These are phyloP conservation scores for Mycena galericulata DNA, from an alignment of 768 basidiomycete genomes.

Conservation along the genomic window DNA sequence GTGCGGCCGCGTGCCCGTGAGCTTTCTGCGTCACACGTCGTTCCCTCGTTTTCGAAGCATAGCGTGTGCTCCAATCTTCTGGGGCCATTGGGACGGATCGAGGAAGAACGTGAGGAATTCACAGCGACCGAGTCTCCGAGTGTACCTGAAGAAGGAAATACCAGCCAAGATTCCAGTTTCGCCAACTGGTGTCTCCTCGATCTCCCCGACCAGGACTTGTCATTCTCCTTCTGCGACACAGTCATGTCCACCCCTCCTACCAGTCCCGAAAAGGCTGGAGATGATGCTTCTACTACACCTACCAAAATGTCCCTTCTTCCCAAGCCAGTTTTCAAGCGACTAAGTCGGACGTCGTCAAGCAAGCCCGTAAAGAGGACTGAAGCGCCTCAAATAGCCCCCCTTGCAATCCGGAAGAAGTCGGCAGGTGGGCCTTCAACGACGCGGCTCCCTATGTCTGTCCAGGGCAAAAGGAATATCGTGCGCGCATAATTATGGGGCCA, in stretches of 20 bases:
- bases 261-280: slow-evolving; percentile 1
- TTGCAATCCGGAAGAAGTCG: slow-evolving; percentile 24
- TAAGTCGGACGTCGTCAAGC: slow-evolving; percentile 37
- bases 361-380: slow-evolving; percentile 13
- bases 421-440: slow-evolving; percentile 15
- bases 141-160: neutral
- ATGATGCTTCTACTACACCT: slow-evolving; percentile 2
- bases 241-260: slow-evolving; percentile 4
- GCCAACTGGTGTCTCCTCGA: slow-evolving; percentile 28
- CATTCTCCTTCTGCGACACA: slow-evolving; percentile 17
- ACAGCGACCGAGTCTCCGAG: neutral
- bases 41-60: slow-evolving; percentile 36
- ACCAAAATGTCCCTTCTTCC: slow-evolving; percentile 39
- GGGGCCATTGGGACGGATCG: slow-evolving; percentile 34
- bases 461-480: slow-evolving; percentile 14
- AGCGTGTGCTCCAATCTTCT: slow-evolving; percentile 32
- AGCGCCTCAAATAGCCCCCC: slow-evolving; percentile 8
- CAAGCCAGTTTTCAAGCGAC: slow-evolving; percentile 38
- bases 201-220: slow-evolving; percentile 23
- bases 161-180: slow-evolving; percentile 20
- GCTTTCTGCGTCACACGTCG: slow-evolving; percentile 28
- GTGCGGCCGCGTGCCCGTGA: slow-evolving; percentile 18
- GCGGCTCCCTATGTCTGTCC: slow-evolving; percentile 18
- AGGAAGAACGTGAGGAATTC: slow-evolving; percentile 33
- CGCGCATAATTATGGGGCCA: slow-evolving; percentile 9